Evolutionary conservation across 208 protist species (phyloP).

Genomic region (Trypanosoma caninum): DNA sequence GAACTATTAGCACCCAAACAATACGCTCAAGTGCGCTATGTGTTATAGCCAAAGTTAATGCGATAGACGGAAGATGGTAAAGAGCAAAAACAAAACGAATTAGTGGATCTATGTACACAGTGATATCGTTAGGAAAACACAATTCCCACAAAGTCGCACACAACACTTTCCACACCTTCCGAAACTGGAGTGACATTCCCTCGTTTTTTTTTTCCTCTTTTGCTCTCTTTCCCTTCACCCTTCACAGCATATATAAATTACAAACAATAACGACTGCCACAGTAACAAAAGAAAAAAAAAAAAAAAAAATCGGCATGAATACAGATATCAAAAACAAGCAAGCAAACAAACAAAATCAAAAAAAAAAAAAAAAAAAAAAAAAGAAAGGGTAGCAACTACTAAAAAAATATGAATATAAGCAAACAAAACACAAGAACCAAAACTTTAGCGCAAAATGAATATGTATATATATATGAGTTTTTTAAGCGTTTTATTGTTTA

Average conservation of each 20-base stretch:
- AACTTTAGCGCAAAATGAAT: too few species aligned
- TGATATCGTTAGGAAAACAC: constrained; percentile 72
- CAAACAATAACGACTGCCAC: too few species aligned
- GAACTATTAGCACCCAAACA: constrained; percentile 81
- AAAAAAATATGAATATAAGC: too few species aligned
- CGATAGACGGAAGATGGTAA: constrained; percentile 73
- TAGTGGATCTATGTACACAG: constrained; percentile 60
- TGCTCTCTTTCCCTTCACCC: background rate
- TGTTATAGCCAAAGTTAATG: constrained; percentile 59
- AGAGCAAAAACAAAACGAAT: constrained; percentile 64
- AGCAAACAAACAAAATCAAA: too few species aligned
- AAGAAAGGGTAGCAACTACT: too few species aligned
- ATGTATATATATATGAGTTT: too few species aligned
- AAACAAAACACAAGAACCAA: too few species aligned
- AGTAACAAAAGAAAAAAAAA: background rate
- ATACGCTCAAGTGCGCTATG: constrained; percentile 79
- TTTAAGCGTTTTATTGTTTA: too few species aligned
- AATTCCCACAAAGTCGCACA: constrained; percentile 51
- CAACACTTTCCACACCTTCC: constrained; percentile 20
- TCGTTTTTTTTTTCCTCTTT: background rate
- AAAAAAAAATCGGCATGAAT: constrained; percentile 3
- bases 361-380: constrained; percentile 4
- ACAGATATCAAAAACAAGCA: too few species aligned
- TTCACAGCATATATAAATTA: too few species aligned
- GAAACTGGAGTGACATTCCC: too few species aligned